Base-by-base conservation (phyloP, 108 stramenopile genomes). In the Cyclotella baltica region DNA sequence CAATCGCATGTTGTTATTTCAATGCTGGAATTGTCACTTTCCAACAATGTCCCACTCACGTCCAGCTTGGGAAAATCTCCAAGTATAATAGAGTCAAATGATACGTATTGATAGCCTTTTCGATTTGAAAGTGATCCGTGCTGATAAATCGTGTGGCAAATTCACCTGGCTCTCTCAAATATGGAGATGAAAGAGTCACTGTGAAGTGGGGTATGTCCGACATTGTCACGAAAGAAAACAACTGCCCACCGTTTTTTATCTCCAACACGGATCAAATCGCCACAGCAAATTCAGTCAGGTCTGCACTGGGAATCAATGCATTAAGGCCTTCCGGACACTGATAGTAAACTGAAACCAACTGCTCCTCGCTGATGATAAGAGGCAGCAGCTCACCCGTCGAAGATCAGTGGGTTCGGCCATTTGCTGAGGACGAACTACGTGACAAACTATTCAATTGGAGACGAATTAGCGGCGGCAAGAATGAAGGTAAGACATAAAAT, bases 191-290 rank as follows among this genome's bases (percentile, higher is more conserved):
- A 23, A 93, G 75, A 15, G 83, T 85, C 46, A 91, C 67, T 27
- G 65, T 67, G 57, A 72, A 90, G 20, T 86, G 87, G 30, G 55
- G 59, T 2, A 67, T 22, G 23, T 61, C 53, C 13, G 64, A 27
- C 71, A 90, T 77, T 30, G 56, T 67, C 18, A 64, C 69, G 38
- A 88, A 84, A 1, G 87, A 76, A 75, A 87, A 89, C 34, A 92
- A 75, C 16, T 62, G 70, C 11, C 87, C 81, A 36, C 36, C 55
- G 22, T 66, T 37, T 46, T n/a, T 43, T 52, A 55, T 76, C 57
- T 37, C 87, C 84, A 22, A 93, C 56, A 20, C 92, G 85, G 25
- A 93, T 85, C 92, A 90, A 93, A 64, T 93, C 92, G 10, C 92
- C 92, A 87, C 50, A 22, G 22, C 22, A 36, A 82, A 82, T 72